Percentiles rank a stretch among this genome's conserved stretches.
phyloP scores from a whole-genome alignment of 2,329 filamentous ascomycete genomes.

The Onygenales sp. region DNA sequence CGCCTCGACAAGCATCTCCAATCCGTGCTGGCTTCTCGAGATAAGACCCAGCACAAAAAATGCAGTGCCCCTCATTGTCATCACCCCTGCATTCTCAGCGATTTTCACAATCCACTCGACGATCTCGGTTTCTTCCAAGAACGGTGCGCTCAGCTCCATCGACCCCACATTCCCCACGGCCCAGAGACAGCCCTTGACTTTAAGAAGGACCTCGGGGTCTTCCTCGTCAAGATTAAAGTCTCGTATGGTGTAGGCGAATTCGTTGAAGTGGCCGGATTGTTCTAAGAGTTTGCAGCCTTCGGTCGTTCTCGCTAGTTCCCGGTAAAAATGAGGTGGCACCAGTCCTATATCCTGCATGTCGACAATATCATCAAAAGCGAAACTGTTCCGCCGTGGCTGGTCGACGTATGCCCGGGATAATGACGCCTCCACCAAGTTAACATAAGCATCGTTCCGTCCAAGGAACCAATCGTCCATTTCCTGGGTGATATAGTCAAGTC shows the following conservation, averaged over 20 bases:
- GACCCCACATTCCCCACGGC: conserved; percentile 96
- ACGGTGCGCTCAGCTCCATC: conserved; percentile 93
- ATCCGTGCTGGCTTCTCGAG: conserved; percentile 79
- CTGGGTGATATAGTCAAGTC: conserved; percentile 95
- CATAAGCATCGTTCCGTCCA: conserved; percentile 92
- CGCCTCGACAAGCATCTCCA: conserved; percentile 79
- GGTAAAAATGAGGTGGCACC: conserved; percentile 96
- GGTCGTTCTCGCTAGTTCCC: conserved; percentile 81
- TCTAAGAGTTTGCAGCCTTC: conserved; percentile 85
- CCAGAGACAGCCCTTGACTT: conserved; percentile 96
- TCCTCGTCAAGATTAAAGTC: conserved; percentile 79
- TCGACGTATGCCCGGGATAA: conserved; percentile 70
- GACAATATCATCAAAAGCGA: conserved; percentile 48
- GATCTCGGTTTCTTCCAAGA: conserved; percentile 82
- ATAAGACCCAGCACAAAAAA: conserved; percentile 94
- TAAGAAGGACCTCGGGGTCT: conserved; percentile 75
- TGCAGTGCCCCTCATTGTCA: conserved; percentile 88
- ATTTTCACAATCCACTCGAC: conserved; percentile 81
- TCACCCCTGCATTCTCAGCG: conserved; percentile 75
- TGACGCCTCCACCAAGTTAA: conserved; percentile 89
- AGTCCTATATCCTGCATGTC: conserved; percentile 46
- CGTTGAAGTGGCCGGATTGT: conserved; percentile 92
- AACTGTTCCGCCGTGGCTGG: conserved; percentile 38
- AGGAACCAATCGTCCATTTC: conserved; percentile 99
- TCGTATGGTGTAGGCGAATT: conserved; percentile 80